Percentiles rank a stretch among this genome's conserved stretches.
Conservation (phyloP, 1,139 yeast genomes). For the Suhomyces yuchorum region DNA sequence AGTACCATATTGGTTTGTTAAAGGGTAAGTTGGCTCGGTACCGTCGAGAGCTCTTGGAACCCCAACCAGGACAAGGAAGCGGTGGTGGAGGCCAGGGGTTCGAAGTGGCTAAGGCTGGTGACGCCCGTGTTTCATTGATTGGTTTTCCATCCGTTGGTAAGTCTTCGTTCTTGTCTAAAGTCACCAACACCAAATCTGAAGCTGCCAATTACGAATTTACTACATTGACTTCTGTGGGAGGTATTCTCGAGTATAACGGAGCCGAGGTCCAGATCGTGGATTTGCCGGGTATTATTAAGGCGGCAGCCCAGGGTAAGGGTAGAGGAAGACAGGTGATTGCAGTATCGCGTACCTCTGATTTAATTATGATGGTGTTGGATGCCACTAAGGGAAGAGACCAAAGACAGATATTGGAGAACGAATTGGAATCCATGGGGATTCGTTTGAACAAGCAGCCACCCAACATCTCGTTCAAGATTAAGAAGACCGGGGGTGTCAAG, state of each 20-base stretch:
- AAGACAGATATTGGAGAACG: slow-evolving; percentile 80
- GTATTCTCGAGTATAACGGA: slow-evolving; percentile 90
- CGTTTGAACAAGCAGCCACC: slow-evolving; percentile 82
- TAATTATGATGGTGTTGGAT: slow-evolving; percentile 90
- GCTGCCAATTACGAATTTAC: slow-evolving; percentile 96
- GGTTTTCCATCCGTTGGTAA: slow-evolving; percentile 99
- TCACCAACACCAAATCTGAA: slow-evolving; percentile 91
- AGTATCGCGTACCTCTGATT: slow-evolving; percentile 92
- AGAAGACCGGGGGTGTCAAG: slow-evolving; percentile 91
- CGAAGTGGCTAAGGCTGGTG: slow-evolving; percentile 94
- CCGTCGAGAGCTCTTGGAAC: slow-evolving; percentile 88
- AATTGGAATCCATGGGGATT: slow-evolving; percentile 91
- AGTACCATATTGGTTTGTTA: slow-evolving; percentile 89
- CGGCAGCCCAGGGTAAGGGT: slow-evolving; percentile 97
- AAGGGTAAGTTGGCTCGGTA: slow-evolving; percentile 96
- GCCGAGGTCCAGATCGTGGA: slow-evolving; percentile 97
- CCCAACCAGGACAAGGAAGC: slow-evolving; percentile 71
- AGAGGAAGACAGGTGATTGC: slow-evolving; percentile 97
- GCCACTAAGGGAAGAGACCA: slow-evolving; percentile 94
- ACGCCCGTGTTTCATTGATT: slow-evolving; percentile 91
- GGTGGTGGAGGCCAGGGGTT: slow-evolving; percentile 87
- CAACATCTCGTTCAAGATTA: slow-evolving; percentile 73
- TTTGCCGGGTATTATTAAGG: slow-evolving; percentile 95
- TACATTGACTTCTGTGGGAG: slow-evolving; percentile 94
- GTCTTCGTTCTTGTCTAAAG: slow-evolving; percentile 81